Evolutionary conservation across 1,139 yeast species (phyloP).

Genomic region (Pichia norvegensis): DNA sequence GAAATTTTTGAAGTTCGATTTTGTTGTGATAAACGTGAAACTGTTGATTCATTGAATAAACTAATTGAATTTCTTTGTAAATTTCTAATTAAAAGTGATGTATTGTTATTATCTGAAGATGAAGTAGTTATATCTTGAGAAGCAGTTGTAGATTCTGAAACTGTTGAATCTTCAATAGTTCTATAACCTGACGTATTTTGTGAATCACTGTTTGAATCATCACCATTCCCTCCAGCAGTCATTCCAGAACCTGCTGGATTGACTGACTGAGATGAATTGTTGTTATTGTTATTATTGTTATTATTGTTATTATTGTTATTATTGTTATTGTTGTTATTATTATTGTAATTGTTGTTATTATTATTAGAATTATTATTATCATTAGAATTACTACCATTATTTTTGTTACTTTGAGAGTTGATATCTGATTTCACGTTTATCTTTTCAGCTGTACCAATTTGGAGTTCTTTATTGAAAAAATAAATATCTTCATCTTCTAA

Average conservation of each 20-base stretch:
- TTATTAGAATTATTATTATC: too few species aligned
- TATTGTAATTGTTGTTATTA: too few species aligned
- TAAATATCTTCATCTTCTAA: not conserved
- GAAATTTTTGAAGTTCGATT: not conserved
- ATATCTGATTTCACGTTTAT: too few species aligned
- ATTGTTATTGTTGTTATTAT: too few species aligned
- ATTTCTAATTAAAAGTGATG: conserved; percentile 3
- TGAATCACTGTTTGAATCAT: not conserved
- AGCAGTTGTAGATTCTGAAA: not conserved
- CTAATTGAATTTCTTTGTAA: conserved; percentile 12
- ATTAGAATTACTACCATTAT: not conserved
- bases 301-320: too few species aligned
- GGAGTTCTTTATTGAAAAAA: not conserved
- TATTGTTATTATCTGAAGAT: conserved; percentile 2
- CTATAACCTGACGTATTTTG: not conserved
- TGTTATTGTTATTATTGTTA: too few species aligned
- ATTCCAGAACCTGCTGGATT: too few species aligned
- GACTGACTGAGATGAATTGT: too few species aligned
- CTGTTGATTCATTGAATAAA: conserved; percentile 9
- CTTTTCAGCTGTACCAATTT: too few species aligned
- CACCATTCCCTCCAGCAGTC: not conserved
- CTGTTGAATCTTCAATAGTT: not conserved
- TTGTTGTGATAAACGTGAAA: not conserved
- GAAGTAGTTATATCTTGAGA: not conserved
- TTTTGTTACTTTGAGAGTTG: not conserved